Evolutionary conservation across 2,329 filamentous ascomycete genomes (phyloP).

Genomic region (Sclerotinia sclerotiorum): DNA sequence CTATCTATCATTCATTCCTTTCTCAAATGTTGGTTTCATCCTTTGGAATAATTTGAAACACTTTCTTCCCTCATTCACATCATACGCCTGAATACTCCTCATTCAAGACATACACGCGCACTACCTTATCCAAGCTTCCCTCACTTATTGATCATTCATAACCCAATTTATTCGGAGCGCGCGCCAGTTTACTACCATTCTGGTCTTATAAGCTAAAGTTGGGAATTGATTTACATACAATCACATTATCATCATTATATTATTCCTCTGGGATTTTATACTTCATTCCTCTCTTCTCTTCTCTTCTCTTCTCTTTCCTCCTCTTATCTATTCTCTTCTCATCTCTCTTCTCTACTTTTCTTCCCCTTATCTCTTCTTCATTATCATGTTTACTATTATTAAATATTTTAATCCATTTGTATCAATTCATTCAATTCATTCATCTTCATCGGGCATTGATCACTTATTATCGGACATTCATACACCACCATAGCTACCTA

Average conservation of each 20-base stretch:
- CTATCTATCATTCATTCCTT: neutral
- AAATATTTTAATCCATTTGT: neutral
- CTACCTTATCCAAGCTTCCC: neutral
- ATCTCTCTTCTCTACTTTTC: neutral
- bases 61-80: neutral
- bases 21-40: neutral
- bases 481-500: constrained; percentile 30
- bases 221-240: constrained; percentile 5
- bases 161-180: constrained; percentile 2
- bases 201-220: neutral
- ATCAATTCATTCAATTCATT: constrained; percentile 19
- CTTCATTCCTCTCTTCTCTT: neutral
- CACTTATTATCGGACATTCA: constrained; percentile 25
- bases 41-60: constrained; percentile 7
- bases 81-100: neutral
- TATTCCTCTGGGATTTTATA: neutral
- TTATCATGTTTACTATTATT: constrained; percentile 16
- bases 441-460: constrained; percentile 27
- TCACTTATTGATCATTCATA: neutral
- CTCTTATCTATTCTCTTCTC: neutral
- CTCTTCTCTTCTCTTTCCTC: neutral
- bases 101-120: neutral
- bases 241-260: neutral
- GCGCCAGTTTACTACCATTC: neutral
- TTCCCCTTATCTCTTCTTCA: neutral